Conservation (phyloP, 2,329 filamentous ascomycete genomes). For the Aspergillus fischeri region DNA sequence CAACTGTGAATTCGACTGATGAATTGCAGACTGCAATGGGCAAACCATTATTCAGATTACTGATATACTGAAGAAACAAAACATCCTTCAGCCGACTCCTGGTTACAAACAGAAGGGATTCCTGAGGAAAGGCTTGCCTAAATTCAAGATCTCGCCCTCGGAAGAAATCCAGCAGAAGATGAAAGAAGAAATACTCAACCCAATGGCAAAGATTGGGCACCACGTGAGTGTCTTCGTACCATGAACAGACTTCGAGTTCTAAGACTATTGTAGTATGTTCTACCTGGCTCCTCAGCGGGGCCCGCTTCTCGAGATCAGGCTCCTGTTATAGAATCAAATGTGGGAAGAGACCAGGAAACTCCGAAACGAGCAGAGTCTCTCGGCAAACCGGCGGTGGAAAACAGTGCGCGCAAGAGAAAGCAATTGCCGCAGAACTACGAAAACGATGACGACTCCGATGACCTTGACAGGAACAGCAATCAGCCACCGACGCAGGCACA, state of each 20-base stretch:
- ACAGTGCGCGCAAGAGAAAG: not conserved
- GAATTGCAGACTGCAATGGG: constrained; percentile 26
- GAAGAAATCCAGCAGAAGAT: constrained; percentile 18
- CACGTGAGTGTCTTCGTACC: constrained; percentile 20
- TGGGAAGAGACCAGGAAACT: constrained; percentile 1
- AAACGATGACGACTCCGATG: not conserved
- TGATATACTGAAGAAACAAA: constrained; percentile 24
- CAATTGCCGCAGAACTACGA: not conserved
- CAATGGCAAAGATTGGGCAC: constrained; percentile 30
- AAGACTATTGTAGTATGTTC: constrained; percentile 9
- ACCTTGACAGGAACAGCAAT: constrained; percentile 6
- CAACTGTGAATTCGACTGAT: constrained; percentile 9
- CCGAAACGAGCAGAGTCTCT: constrained; percentile 1
- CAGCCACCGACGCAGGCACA: not conserved
- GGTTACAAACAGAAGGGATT: constrained; percentile 31
- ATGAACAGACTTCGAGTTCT: constrained; percentile 6
- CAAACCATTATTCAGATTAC: constrained; percentile 27
- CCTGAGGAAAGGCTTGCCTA: constrained; percentile 25
- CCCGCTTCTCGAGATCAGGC: not conserved
- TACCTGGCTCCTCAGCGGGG: not conserved
- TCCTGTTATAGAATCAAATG: not conserved
- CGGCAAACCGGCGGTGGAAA: constrained; percentile 1
- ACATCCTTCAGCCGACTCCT: constrained; percentile 24
- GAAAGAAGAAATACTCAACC: constrained; percentile 26
- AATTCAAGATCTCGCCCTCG: constrained; percentile 20